Conservation (phyloP, 768 basidiomycete species). For the Heimioporus sp. region DNA sequence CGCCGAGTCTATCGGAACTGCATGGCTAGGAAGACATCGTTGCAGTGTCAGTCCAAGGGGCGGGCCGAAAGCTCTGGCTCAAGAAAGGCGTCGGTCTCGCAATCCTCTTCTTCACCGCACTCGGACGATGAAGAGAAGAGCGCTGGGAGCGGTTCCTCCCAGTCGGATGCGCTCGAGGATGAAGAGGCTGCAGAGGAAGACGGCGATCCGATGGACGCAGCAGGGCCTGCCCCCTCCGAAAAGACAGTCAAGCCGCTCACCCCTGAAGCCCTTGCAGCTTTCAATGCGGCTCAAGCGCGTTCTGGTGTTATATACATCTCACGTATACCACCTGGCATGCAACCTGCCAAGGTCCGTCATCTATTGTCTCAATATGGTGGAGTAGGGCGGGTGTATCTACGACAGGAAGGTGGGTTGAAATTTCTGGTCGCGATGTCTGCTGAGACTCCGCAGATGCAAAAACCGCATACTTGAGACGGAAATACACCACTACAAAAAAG, state of each 20-base stretch:
- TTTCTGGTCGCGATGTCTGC: not conserved
- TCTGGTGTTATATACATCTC: conserved; percentile 94
- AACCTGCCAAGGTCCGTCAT: conserved; percentile 92
- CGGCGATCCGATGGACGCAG: conserved; percentile 50
- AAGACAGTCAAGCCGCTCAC: conserved; percentile 73
- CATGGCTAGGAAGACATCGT: conserved; percentile 7
- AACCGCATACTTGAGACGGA: conserved; percentile 78
- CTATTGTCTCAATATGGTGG: conserved; percentile 89
- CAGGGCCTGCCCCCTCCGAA: conserved; percentile 38
- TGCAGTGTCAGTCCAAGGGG: not conserved
- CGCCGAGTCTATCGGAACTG: not conserved
- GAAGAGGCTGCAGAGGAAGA: conserved; percentile 25
- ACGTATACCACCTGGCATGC: conserved; percentile 97
- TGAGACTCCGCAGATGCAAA: conserved; percentile 61
- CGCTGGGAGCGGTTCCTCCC: not conserved
- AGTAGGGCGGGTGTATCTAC: conserved; percentile 88
- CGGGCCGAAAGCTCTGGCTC: not conserved
- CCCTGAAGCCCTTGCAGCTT: conserved; percentile 70
- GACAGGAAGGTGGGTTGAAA: conserved; percentile 70
- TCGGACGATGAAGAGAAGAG: not conserved
- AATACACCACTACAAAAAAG: conserved; percentile 81
- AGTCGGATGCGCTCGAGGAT: conserved; percentile 14
- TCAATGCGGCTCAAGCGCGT: conserved; percentile 67
- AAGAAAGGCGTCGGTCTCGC: not conserved
- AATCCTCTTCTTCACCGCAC: not conserved